A percentile compares a stretch with the other conserved stretches of the same genome.
These are phyloP conservation scores for Cenchrus purpureus DNA, from an alignment of 176 grass and related monocot species.

Conservation along the genomic window DNA sequence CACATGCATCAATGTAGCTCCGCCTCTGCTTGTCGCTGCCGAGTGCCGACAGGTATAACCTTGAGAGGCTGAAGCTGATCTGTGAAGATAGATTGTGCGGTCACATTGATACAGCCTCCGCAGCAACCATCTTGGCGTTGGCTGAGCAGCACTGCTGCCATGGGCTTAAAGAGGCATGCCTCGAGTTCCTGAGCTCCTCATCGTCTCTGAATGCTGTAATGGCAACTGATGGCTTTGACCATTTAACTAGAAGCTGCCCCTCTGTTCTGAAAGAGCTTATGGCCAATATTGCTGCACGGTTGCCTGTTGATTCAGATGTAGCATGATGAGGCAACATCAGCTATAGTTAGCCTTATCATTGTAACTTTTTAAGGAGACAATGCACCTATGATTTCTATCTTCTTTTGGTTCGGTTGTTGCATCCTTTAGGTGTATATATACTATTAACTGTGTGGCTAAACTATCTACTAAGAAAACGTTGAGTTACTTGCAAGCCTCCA, in stretches of 20 bases:
- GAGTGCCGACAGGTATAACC: constrained; percentile 56
- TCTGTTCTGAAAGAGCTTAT: background rate
- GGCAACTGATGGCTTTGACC: constrained; percentile 16
- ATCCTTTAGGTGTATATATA: too few species aligned
- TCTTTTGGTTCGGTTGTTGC: too few species aligned
- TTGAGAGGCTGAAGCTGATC: constrained; percentile 53
- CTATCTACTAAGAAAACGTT: too few species aligned
- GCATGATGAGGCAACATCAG: background rate
- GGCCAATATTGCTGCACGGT: background rate
- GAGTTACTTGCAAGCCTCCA: background rate
- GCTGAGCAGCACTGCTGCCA: constrained; percentile 46
- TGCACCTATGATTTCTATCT: background rate
- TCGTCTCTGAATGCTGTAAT: background rate
- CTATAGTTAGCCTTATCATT: background rate
- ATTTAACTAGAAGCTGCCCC: constrained; percentile 26
- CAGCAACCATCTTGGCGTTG: constrained; percentile 35
- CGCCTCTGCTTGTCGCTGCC: constrained; percentile 23
- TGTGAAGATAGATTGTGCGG: constrained; percentile 44
- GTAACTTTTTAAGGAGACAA: background rate
- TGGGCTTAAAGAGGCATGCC: constrained; percentile 37
- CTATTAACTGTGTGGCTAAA: too few species aligned
- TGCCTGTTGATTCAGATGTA: background rate
- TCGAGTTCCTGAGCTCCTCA: constrained; percentile 29
- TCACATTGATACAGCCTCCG: constrained; percentile 32
- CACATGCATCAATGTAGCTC: too few species aligned